Conservation (phyloP, 2,329 filamentous ascomycete genomes). For the Aspergillus sp. region DNA sequence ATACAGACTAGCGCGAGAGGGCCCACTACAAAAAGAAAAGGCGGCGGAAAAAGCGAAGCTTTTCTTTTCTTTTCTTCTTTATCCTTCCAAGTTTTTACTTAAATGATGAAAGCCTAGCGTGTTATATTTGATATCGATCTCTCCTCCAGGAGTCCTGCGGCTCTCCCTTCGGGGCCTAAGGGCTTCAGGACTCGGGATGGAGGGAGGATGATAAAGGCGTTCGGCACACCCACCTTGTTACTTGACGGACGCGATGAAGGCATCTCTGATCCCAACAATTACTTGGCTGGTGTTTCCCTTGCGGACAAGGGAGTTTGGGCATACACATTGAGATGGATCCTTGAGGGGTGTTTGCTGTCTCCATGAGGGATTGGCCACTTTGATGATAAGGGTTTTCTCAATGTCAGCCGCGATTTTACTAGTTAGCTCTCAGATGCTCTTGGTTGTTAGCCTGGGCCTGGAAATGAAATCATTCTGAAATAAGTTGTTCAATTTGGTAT, state of each 20-base stretch:
- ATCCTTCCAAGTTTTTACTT: slow-evolving; percentile 99
- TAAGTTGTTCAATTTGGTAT: too few species aligned
- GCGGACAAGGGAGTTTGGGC: background rate
- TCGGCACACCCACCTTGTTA: slow-evolving; percentile 99
- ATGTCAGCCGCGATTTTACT: too few species aligned
- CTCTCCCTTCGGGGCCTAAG: slow-evolving; percentile 84
- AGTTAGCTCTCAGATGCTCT: too few species aligned
- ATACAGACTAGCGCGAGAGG: slow-evolving; percentile 16
- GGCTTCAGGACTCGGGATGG: slow-evolving; percentile 64
- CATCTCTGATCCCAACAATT: slow-evolving; percentile 74
- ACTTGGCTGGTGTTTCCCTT: slow-evolving; percentile 46
- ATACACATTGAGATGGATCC: background rate
- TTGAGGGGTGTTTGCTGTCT: background rate
- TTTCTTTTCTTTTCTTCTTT: slow-evolving; percentile 53
- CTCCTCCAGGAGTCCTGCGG: slow-evolving; percentile 60
- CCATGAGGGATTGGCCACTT: too few species aligned
- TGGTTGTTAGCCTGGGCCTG: too few species aligned
- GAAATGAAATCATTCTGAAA: too few species aligned
- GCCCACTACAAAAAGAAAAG: slow-evolving; percentile 22
- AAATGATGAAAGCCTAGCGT: slow-evolving; percentile 99
- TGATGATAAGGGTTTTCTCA: too few species aligned
- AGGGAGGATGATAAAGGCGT: slow-evolving; percentile 94
- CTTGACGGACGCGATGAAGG: slow-evolving; percentile 91
- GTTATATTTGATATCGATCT: slow-evolving; percentile 75
- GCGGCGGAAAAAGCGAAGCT: slow-evolving; percentile 11